Evolutionary conservation across 495 filamentous ascomycete species (phyloP), one percentile per base, ranked within the genome.

Genomic region (Aspergillus heteromorphus): DNA sequence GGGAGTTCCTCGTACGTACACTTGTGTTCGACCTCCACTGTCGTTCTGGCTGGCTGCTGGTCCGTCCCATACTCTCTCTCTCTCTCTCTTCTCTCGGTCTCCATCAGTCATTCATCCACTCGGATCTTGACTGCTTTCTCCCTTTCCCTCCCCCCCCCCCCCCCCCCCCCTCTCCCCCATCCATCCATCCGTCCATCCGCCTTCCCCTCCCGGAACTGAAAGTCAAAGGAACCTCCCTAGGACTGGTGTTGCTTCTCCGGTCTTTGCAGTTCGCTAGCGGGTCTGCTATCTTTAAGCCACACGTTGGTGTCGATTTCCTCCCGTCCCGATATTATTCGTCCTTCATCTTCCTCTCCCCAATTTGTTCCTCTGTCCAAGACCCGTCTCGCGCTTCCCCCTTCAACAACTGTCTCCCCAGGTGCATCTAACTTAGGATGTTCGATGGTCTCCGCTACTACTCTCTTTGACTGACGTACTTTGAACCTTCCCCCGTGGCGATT

Each of bases 221-320:
- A 25, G n/a, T n/a, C n/a, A n/a, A n/a, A n/a, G n/a, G n/a, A n/a
- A n/a, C n/a, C n/a, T n/a, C n/a, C n/a, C n/a, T n/a, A n/a, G 42
- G 14, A 17, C 17, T 40, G 42, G 38, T 41, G 49, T 20, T 47
- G 36, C 47, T 48, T 38, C 56, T 53, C 51, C 56, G 48, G 36
- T 14, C 53, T 49, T 48, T 56, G 55, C 55, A 58, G 55, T 56
- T 63, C 56, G 56, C 60, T 63, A 58, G 61, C 58, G 61, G 61
- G 61, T 61, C 58, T 58, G 48, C 41, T 55, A 60, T 59, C 63
- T 40, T 61, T 29, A 61, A 61, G 56, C 61, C 61, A 64, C 64
- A 64, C 54, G 55, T 63, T 66, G 61, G 57, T 63, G 59, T 57
- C 59, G 56, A 62, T 62, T 63, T 63, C 51, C 40, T 54, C 45